Conservation (phyloP, 2,329 filamentous ascomycete species). For the Fusarium tricinctum region DNA sequence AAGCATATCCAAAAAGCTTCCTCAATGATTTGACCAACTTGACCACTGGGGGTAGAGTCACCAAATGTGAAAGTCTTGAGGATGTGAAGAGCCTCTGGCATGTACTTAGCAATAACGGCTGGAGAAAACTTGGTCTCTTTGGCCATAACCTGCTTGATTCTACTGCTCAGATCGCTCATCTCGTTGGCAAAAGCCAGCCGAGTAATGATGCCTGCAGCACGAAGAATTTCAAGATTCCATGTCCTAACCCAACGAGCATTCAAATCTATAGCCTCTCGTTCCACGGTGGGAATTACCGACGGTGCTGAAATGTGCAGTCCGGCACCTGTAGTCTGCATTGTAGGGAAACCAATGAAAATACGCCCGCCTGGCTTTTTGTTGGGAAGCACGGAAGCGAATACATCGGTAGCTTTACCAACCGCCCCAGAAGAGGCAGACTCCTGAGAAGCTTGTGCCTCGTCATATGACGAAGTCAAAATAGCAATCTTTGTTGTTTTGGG, state of each 20-base stretch:
- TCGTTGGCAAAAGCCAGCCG: slow-evolving; percentile 90
- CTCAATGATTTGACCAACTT: slow-evolving; percentile 89
- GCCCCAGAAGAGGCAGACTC: slow-evolving; percentile 60
- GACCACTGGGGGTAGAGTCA: slow-evolving; percentile 88
- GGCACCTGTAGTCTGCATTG: slow-evolving; percentile 94
- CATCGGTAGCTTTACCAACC: slow-evolving; percentile 74
- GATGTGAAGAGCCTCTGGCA: slow-evolving; percentile 85
- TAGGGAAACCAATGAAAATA: slow-evolving; percentile 98
- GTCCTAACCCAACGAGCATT: slow-evolving; percentile 95
- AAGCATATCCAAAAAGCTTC: slow-evolving; percentile 97
- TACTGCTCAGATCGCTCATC: slow-evolving; percentile 80
- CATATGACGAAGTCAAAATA: slow-evolving; percentile 91
- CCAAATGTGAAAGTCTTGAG: slow-evolving; percentile 89
- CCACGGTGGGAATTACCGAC: slow-evolving; percentile 96
- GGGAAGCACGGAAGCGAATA: slow-evolving; percentile 92
- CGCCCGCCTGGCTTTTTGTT: slow-evolving; percentile 84
- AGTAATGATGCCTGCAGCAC: slow-evolving; percentile 90
- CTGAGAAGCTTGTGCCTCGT: slow-evolving; percentile 79
- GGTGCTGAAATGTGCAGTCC: slow-evolving; percentile 95
- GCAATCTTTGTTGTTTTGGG: slow-evolving; percentile 89
- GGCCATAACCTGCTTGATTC: slow-evolving; percentile 64
- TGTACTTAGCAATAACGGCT: slow-evolving; percentile 74
- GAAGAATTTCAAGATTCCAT: slow-evolving; percentile 95
- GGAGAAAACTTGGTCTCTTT: slow-evolving; percentile 69
- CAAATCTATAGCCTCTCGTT: slow-evolving; percentile 95